phyloP scores from a whole-genome alignment of 2,329 filamentous ascomycete species.

The Curvularia hawaiiensis region DNA sequence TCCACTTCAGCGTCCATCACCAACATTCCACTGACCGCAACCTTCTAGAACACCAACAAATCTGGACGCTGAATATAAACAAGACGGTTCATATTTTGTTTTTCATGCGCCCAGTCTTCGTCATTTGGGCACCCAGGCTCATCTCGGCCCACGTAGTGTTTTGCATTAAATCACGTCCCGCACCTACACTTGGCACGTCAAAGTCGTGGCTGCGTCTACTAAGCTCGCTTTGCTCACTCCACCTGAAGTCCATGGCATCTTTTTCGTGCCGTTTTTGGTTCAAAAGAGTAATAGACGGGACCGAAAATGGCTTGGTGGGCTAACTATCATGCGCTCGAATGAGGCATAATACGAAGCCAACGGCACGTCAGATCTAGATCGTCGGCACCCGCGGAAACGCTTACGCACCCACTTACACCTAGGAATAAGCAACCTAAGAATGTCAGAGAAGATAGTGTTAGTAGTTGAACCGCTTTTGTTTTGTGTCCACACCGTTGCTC shows the following conservation, averaged over 20 bases:
- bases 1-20: not conserved
- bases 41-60: not conserved
- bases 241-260: constrained; percentile 10
- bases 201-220: constrained; percentile 4
- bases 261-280: constrained; percentile 16
- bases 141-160: constrained; percentile 12
- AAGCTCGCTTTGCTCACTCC: constrained; percentile 3
- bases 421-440: constrained; percentile 12
- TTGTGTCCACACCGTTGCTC: not conserved
- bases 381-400: constrained; percentile 3
- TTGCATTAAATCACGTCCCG: constrained; percentile 18
- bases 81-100: not conserved
- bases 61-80: not conserved
- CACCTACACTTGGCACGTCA: constrained; percentile 8
- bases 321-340: not conserved
- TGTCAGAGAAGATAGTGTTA: not conserved
- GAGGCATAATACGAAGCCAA: constrained; percentile 5
- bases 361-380: constrained; percentile 5
- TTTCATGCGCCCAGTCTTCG: not conserved
- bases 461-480: not conserved
- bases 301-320: constrained; percentile 1
- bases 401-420: not conserved
- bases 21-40: not conserved
- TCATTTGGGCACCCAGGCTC: constrained; percentile 6
- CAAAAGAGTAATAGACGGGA: constrained; percentile 1